Evolutionary conservation across 495 filamentous ascomycete species (phyloP).

Genomic region (Entonaema liquescens): DNA sequence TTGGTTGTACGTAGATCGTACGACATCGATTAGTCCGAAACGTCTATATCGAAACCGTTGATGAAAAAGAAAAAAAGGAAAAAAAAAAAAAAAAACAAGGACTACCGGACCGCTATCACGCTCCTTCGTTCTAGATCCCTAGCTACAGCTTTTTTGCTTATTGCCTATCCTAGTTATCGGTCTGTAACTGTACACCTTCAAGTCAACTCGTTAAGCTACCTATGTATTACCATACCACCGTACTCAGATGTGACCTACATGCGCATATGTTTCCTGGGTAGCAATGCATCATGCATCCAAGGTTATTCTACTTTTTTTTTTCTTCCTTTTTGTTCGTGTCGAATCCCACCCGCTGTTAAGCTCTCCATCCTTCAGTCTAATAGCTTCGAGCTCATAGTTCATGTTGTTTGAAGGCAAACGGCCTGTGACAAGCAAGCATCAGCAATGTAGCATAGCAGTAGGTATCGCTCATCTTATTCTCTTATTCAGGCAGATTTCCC

Average conservation of each 20-base stretch:
- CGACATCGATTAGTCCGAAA: neutral
- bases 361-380: neutral
- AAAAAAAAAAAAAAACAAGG: too few relatives aligned
- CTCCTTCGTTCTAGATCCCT: conserved; percentile 28
- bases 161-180: conserved; percentile 5
- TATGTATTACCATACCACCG: neutral
- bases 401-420: neutral
- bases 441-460: neutral
- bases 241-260: neutral
- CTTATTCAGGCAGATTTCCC: conserved; percentile 6
- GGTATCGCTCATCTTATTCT: neutral
- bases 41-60: neutral
- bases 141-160: neutral
- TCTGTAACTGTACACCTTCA: neutral
- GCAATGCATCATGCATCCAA: neutral
- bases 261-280: neutral
- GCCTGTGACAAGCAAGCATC: neutral
- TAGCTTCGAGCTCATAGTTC: neutral
- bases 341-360: neutral
- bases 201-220: too few relatives aligned
- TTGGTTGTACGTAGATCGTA: too few relatives aligned
- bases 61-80: neutral
- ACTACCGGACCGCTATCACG: neutral
- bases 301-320: neutral
- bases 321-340: neutral